Evolutionary conservation across 805 yeast genomes (phyloP), one percentile per base, ranked within the genome.

Genomic region (Candida coleopterorum): DNA sequence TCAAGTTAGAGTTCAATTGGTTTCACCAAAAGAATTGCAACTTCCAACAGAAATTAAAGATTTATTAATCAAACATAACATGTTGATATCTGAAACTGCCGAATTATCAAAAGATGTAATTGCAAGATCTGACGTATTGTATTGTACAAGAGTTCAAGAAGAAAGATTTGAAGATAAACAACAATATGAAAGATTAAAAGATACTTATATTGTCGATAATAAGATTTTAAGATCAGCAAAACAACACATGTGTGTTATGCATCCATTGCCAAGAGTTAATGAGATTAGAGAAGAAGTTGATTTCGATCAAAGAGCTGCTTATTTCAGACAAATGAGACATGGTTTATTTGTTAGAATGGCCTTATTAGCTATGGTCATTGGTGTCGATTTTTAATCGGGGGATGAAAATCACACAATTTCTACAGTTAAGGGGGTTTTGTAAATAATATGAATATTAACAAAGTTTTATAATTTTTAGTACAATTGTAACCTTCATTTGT

Each of bases 341-440:
- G 99, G 99, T 44, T 74, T 93, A 61, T 93, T 82, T 58, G 96
- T 94, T 32, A 88, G 99, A 75, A 93, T 93, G 99, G 98, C 99
- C 9, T 72, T 93, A 52, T 75, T 93, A 58, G 96, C 97, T 38
- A 84, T 93, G 95, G 98, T 94, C 46, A 81, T 93, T 64, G 97
- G 97, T 56, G 88, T 86, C 53, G 96, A 87, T 59, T 78, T 82
- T 46, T 85, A 68, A 47, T 30, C 34, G 35, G 39, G 39, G 38
- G 32, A 24, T 35, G 8, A 17, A 20, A 17, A 22, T 22, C 15
- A 11, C 32, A 27, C n/a, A 16, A 18, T 9, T 25, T 10, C 26
- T 11, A 24, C 11, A 24, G n/a, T n/a, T n/a, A 6, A 20, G 28
- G 28, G 28, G 28, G 16, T 12, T 7, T 25, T 25, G 16, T 25